A percentile compares a stretch with the other conserved stretches of the same genome.
Evolutionary conservation across 1,284 basidiomycete species (phyloP).

Genomic region (Trichosporon sp.): DNA sequence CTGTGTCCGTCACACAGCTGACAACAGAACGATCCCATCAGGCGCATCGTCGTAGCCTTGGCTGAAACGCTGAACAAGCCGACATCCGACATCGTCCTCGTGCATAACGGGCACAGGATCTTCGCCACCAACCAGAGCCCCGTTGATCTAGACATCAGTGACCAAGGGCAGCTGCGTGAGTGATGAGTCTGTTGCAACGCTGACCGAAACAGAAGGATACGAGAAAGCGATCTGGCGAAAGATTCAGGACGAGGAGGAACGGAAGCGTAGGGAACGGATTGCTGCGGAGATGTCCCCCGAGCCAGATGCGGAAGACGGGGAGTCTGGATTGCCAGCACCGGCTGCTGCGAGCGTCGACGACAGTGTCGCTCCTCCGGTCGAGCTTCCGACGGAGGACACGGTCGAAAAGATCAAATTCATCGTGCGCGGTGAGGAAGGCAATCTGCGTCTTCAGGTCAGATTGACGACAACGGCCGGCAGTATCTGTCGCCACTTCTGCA

Average conservation of each 20-base stretch:
- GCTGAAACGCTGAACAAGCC: slow-evolving; percentile 34
- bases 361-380: neutral
- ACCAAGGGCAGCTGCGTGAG: slow-evolving; percentile 40
- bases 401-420: slow-evolving; percentile 20
- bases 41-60: slow-evolving; percentile 29
- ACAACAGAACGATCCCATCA: slow-evolving; percentile 37
- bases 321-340: neutral
- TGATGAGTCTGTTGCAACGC: neutral
- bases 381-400: neutral
- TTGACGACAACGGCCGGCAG: slow-evolving; percentile 21
- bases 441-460: slow-evolving; percentile 19
- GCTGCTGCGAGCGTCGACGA: neutral
- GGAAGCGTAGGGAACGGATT: slow-evolving; percentile 8
- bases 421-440: slow-evolving; percentile 26
- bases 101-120: slow-evolving; percentile 37
- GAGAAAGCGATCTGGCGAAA: slow-evolving; percentile 39
- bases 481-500: slow-evolving; percentile 35
- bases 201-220: slow-evolving; percentile 37
- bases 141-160: slow-evolving; percentile 35
- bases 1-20: neutral
- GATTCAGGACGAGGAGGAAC: slow-evolving; percentile 27
- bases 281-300: neutral
- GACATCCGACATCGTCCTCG: slow-evolving; percentile 40
- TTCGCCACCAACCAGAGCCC: slow-evolving; percentile 34
- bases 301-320: slow-evolving; percentile 1